phyloP scores from a whole-genome alignment of 106 monocot species.

The Narthecium ossifragum region DNA sequence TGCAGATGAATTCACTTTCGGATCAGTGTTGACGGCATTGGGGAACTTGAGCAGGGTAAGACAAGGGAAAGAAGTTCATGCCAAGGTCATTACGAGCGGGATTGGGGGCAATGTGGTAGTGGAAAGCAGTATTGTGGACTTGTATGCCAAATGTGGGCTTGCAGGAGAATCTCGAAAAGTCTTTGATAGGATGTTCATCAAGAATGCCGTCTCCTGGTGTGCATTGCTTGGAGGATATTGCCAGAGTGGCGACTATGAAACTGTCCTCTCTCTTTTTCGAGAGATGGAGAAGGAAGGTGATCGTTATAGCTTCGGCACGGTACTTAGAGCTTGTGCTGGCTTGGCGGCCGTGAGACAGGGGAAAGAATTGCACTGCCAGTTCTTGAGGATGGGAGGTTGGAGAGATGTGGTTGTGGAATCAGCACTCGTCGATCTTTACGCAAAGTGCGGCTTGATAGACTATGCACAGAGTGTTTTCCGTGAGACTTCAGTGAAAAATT shows the following conservation, averaged over 20 bases:
- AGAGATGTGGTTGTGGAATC: slow-evolving; percentile 69
- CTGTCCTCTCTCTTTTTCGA: slow-evolving; percentile 50
- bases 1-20: slow-evolving; percentile 57
- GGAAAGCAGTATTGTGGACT: slow-evolving; percentile 69
- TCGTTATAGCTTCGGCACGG: slow-evolving; percentile 58
- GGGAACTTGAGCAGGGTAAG: slow-evolving; percentile 50
- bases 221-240: slow-evolving; percentile 82
- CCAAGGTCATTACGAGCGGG: slow-evolving; percentile 40
- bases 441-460: slow-evolving; percentile 69
- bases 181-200: slow-evolving; percentile 64
- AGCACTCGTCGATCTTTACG: slow-evolving; percentile 78
- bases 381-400: slow-evolving; percentile 36
- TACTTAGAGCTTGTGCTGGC: slow-evolving; percentile 82
- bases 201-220: slow-evolving; percentile 82
- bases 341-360: slow-evolving; percentile 44
- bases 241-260: slow-evolving; percentile 40
- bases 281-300: slow-evolving; percentile 52
- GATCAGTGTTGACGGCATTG: slow-evolving; percentile 51
- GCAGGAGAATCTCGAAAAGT: slow-evolving; percentile 46
- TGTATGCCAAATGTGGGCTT: slow-evolving; percentile 76
- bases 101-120: slow-evolving; percentile 63
- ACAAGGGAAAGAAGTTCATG: slow-evolving; percentile 73
- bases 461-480: slow-evolving; percentile 50
- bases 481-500: slow-evolving; percentile 26
- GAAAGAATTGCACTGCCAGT: slow-evolving; percentile 68